These are phyloP conservation scores for Galeopsis tetrahit DNA, from an alignment of 257 asterid genomes.

Conservation along the genomic window DNA sequence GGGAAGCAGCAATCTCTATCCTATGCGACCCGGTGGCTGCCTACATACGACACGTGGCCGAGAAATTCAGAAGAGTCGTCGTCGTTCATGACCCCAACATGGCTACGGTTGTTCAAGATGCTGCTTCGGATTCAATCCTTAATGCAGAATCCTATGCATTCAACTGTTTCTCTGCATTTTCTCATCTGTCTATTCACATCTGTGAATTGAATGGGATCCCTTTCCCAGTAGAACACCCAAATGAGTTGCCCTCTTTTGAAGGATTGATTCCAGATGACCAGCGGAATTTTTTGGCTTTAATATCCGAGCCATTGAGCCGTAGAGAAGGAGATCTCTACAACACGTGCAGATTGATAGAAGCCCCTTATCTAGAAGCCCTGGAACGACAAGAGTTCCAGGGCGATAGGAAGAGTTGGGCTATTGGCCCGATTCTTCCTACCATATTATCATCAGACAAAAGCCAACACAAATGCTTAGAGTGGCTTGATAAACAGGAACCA, in stretches of 20 bases:
- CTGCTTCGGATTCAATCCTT: slow-evolving; percentile 26
- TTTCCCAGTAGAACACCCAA: slow-evolving; percentile 18
- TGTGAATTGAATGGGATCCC: slow-evolving; percentile 37
- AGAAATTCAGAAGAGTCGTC: slow-evolving; percentile 35
- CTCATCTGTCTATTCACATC: neutral
- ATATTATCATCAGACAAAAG: neutral
- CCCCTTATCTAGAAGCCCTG: slow-evolving; percentile 34
- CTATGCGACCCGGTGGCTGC: slow-evolving; percentile 38
- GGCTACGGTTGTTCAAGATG: slow-evolving; percentile 56
- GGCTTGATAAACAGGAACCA: slow-evolving; percentile 39
- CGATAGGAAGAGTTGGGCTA: slow-evolving; percentile 40
- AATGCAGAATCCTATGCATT: slow-evolving; percentile 61
- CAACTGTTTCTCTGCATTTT: slow-evolving; percentile 47
- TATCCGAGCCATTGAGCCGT: neutral
- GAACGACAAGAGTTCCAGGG: slow-evolving; percentile 26
- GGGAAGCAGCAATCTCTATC: slow-evolving; percentile 31
- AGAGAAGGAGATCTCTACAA: slow-evolving; percentile 48
- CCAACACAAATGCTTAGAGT: slow-evolving; percentile 33
- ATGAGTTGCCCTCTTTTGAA: slow-evolving; percentile 35
- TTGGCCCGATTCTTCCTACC: slow-evolving; percentile 50
- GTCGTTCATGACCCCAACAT: slow-evolving; percentile 52
- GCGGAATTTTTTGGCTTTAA: no score
- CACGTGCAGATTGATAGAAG: slow-evolving; percentile 47
- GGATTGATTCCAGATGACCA: slow-evolving; percentile 12
- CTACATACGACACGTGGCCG: slow-evolving; percentile 31